These are phyloP conservation scores for Primulina huaijiensis DNA, from an alignment of 257 asterid species.

Conservation along the genomic window DNA sequence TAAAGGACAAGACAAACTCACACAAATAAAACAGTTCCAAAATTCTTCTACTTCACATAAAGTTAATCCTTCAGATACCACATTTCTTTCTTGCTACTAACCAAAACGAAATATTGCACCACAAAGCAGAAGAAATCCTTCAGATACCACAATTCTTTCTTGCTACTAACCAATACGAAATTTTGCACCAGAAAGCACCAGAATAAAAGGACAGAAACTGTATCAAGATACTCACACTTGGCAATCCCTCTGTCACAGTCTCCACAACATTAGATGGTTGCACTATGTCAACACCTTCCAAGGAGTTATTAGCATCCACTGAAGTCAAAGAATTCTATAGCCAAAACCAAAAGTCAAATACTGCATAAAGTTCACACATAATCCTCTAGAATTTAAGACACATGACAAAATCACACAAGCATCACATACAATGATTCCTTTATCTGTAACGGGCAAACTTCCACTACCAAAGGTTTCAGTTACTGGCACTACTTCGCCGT, in stretches of 20 bases:
- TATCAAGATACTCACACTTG: slow-evolving; percentile 18
- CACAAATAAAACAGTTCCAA: background rate
- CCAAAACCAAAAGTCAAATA: slow-evolving; percentile 9
- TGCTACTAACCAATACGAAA: background rate
- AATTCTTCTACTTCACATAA: background rate
- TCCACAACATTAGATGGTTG: slow-evolving; percentile 18
- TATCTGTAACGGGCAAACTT: slow-evolving; percentile 26
- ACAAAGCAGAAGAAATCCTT: background rate
- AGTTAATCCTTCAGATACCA: background rate
- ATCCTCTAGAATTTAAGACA: slow-evolving; percentile 3
- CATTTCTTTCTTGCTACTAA: background rate
- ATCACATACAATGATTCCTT: slow-evolving; percentile 30
- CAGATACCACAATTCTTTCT: background rate
- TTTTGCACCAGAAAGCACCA: background rate
- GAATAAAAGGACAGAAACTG: background rate
- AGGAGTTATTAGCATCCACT: slow-evolving; percentile 23
- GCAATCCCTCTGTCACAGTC: slow-evolving; percentile 20
- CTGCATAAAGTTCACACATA: background rate
- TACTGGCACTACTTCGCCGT: slow-evolving; percentile 22
- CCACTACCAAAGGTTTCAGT: slow-evolving; percentile 22
- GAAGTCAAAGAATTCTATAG: slow-evolving; percentile 23
- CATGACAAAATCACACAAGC: slow-evolving; percentile 10
- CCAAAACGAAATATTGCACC: background rate
- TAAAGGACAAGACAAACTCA: background rate
- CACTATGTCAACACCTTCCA: slow-evolving; percentile 25